These are phyloP conservation scores for Tetrapisispora phaffii DNA, from an alignment of 805 yeast species.

Conservation along the genomic window DNA sequence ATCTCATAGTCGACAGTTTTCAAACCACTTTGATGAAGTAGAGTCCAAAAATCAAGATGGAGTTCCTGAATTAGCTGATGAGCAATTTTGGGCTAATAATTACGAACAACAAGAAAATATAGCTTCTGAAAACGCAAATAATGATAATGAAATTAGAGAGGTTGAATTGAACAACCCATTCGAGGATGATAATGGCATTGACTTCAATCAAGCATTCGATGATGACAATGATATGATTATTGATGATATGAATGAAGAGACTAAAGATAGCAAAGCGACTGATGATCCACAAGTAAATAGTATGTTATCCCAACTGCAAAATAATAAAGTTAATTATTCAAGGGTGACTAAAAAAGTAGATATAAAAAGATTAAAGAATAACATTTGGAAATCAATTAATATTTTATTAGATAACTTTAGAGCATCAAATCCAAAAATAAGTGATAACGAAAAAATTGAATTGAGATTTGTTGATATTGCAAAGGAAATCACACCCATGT, in stretches of 20 bases:
- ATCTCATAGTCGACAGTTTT: not conserved
- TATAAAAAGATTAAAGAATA: constrained; percentile 60
- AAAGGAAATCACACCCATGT: constrained; percentile 39
- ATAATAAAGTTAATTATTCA: constrained; percentile 45
- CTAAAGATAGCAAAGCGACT: constrained; percentile 6
- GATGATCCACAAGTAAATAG: constrained; percentile 1
- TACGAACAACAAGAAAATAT: constrained; percentile 37
- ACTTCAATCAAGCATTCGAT: constrained; percentile 29
- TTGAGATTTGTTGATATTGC: constrained; percentile 40
- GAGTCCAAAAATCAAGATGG: constrained; percentile 7
- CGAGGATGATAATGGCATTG: constrained; percentile 29
- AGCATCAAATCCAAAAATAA: constrained; percentile 3
- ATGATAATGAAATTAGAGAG: constrained; percentile 14
- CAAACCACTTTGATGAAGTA: not conserved
- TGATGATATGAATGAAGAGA: constrained; percentile 16
- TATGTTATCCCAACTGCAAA: constrained; percentile 4
- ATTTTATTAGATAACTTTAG: constrained; percentile 5
- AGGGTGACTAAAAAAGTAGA: constrained; percentile 72
- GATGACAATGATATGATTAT: constrained; percentile 24
- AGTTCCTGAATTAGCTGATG: constrained; percentile 42
- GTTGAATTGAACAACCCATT: constrained; percentile 29
- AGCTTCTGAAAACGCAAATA: constrained; percentile 17
- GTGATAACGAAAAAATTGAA: constrained; percentile 3
- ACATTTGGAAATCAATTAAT: constrained; percentile 55
- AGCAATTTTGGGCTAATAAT: constrained; percentile 62